phyloP scores from a whole-genome alignment of 129 eudicot genomes.

The sunflower (Helianthus annuus) region DNA sequence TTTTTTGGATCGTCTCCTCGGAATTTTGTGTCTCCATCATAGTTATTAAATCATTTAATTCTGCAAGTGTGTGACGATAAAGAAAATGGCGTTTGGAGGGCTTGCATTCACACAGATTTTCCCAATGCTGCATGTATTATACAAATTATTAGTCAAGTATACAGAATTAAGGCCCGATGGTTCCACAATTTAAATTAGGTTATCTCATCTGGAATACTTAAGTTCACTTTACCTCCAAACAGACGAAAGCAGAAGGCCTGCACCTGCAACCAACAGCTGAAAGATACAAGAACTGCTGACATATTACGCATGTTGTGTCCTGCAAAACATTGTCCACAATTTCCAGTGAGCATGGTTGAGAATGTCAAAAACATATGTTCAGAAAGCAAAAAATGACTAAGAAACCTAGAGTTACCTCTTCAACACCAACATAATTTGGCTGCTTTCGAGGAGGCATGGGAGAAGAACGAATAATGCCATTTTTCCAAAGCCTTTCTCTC shows the following conservation, averaged over 20 bases:
- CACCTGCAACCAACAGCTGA: conserved; percentile 92
- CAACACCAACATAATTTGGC: conserved; percentile 84
- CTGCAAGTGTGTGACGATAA: conserved; percentile 86
- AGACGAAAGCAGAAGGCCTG: conserved; percentile 80
- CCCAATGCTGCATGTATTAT: conserved; percentile 81
- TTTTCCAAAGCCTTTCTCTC: conserved; percentile 92
- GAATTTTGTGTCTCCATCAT: conserved; percentile 37
- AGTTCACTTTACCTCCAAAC: conserved; percentile 76
- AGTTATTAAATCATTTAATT: conserved; percentile 58
- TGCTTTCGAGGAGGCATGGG: conserved; percentile 66
- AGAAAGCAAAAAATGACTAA: conserved; percentile 6
- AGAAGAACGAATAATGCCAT: conserved; percentile 68
- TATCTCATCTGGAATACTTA: conserved; percentile 8
- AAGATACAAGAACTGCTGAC: conserved; percentile 86
- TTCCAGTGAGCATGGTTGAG: conserved; percentile 18
- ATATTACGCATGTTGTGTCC: conserved; percentile 93
- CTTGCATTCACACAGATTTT: conserved; percentile 93
- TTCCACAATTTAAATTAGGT: not conserved
- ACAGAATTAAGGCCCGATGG: not conserved
- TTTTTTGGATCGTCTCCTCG: conserved; percentile 34
- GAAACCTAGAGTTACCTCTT: conserved; percentile 60
- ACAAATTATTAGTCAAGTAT: not conserved
- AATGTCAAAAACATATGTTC: conserved; percentile 16
- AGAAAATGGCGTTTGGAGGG: conserved; percentile 63
- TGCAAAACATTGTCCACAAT: conserved; percentile 30